Conservation (phyloP, 192 early-diverging fungal species). For the Coemansia sp. region DNA sequence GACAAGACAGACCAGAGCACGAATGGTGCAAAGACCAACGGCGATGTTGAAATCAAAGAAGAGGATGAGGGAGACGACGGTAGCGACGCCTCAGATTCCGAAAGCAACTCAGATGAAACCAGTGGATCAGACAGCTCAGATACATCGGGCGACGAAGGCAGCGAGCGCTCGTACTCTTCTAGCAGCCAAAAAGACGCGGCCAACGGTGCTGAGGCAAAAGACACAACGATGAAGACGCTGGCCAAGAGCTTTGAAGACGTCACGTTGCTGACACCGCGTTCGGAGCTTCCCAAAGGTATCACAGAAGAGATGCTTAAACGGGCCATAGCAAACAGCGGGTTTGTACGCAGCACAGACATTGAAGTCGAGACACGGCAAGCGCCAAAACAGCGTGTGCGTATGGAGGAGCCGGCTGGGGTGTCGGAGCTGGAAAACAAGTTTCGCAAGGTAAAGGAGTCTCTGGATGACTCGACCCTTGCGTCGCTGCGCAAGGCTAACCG, state of each 20-base stretch:
- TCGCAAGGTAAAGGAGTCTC: constrained; percentile 34
- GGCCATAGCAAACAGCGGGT: constrained; percentile 48
- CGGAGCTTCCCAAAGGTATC: constrained; percentile 42
- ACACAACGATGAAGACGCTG: background rate
- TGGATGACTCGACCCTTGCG: constrained; percentile 47
- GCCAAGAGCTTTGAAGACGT: constrained; percentile 19
- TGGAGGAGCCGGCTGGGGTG: constrained; percentile 42
- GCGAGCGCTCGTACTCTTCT: no score
- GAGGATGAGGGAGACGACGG: background rate
- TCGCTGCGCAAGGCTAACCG: constrained; percentile 50
- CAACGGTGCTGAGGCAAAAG: no score
- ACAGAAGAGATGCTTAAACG: constrained; percentile 47
- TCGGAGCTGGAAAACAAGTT: constrained; percentile 50
- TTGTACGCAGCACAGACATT: constrained; percentile 40
- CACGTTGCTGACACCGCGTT: constrained; percentile 33
- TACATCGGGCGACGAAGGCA: no score
- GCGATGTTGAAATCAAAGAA: background rate
- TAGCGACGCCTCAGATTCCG: no score
- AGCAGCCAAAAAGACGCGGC: no score
- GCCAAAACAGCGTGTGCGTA: constrained; percentile 27
- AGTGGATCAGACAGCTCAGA: no score
- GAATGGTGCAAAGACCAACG: background rate
- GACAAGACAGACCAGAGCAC: no score
- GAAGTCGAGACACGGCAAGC: constrained; percentile 17
- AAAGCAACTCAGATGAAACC: no score